Percentiles rank a stretch among this genome's conserved stretches.
phyloP scores from a whole-genome alignment of 2,329 filamentous ascomycete genomes.

The Thelonectria discophora region DNA sequence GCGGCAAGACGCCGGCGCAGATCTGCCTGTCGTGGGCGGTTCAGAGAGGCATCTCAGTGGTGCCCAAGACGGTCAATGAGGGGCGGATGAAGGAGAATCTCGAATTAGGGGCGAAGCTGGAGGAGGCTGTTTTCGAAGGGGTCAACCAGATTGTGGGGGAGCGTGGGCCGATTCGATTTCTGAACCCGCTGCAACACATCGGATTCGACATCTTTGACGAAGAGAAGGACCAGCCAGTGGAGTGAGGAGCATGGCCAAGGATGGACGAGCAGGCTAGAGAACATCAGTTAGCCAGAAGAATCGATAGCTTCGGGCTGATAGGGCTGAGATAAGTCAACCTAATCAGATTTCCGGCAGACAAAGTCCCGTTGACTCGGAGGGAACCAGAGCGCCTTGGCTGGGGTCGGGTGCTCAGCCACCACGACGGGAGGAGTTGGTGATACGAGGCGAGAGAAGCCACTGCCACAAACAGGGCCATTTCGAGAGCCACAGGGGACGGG shows the following conservation, averaged over 20 bases:
- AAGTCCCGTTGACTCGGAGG: slow-evolving; percentile 1
- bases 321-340: slow-evolving; percentile 15
- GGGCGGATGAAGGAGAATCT: slow-evolving; percentile 1
- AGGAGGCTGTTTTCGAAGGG: background rate
- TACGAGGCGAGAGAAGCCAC: background rate
- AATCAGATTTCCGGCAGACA: background rate
- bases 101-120: background rate
- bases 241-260: background rate
- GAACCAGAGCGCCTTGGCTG: slow-evolving; percentile 12
- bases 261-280: no score
- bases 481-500: background rate
- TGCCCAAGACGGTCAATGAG: slow-evolving; percentile 1
- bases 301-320: slow-evolving; percentile 1
- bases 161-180: background rate
- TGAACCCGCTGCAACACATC: slow-evolving; percentile 1
- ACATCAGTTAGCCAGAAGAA: no score
- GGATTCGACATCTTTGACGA: slow-evolving; percentile 1
- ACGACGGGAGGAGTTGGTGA: slow-evolving; percentile 12
- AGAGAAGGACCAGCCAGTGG: background rate
- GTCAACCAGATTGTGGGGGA: background rate
- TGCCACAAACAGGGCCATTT: background rate
- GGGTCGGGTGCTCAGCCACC: slow-evolving; percentile 18
- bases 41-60: background rate
- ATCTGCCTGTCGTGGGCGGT: background rate
- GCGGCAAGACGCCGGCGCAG: slow-evolving; percentile 2